Base-by-base conservation (phyloP, 495 filamentous ascomycete genomes). In the Aspergillus egyptiacus region DNA sequence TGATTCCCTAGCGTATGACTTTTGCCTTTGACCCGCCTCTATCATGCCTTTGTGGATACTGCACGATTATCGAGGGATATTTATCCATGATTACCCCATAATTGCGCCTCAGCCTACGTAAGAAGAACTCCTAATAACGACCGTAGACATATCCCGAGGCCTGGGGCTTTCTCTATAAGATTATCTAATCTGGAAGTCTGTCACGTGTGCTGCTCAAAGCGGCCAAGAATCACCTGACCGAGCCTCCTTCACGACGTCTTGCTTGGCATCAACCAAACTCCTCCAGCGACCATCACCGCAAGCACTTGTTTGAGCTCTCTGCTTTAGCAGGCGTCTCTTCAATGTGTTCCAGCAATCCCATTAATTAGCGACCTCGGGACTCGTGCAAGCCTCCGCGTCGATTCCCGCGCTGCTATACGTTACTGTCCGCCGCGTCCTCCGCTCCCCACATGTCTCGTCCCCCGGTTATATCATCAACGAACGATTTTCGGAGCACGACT, bases 371-470 rank as follows among this genome's bases (percentile, higher is more conserved):
- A 57, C 53, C 54, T 49, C 40, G 62, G 56, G 42, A 37, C 50
- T 50, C 52, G 51, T 54, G 41, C 46, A 46, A 47, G 43, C 51
- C 50, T 56, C 41, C 58, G 50, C 54, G 40, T 58, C 53, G 59
- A 59, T 51, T 58, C 62, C 53, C 54, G 60, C 51, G 57, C 55
- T 43, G 60, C 55, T 63, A 56, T 58, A 64, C 32, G 57, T 56
- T 47, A 58, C 61, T 57, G 60, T 57, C 60, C 51, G 23, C 43
- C 55, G 59, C 62, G 64, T 62, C 61, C 66, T 62, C 64, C 64
- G 64, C 66, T 73, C 70, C 65, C 71, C 71, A 71, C 70, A 74
- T 74, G 70, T 73, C 70, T 71, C 63, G 71, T 70, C 62, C 70
- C 61, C 66, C 70, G 63, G 63, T 56, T 60, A 66, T 66, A 68